Evolutionary conservation across 306 rosid species (phyloP), one percentile per base, ranked within the genome.

Genomic region (Citrullus mucosospermus): DNA sequence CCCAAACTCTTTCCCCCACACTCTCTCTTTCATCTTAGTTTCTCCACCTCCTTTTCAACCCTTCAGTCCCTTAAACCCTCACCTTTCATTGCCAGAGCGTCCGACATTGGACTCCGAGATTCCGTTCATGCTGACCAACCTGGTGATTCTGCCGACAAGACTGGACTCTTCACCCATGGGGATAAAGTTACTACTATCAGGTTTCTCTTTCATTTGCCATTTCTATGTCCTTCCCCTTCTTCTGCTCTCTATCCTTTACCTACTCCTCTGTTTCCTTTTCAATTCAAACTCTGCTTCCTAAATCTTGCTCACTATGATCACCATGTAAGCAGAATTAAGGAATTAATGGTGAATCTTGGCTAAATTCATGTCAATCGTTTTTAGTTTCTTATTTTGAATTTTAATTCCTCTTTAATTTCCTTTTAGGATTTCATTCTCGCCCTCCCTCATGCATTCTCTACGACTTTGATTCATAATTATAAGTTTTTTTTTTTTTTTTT

Each of bases 181-280:
- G 99, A 95, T 85, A 92, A 55, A 89, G 99, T 95, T 14, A 54
- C 92, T 88, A 93, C 99, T 82, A 92, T 97, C 79, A 95, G 98
- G 97, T 11, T 39, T 48, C 53, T 48, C 13, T 48, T 48, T 13
- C 54, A 0, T 36, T 36, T 36, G 39, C 39, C 39, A 5, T 36
- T 36, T 36, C 39, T 36, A 36, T 48, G 54, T 5, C 54, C 54
- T 48, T 48, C 54, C 54, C 4, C 17, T 48, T 48, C 16, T 48
- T 48, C 17, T 48, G 54, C 5, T 13, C 54, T 48, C 53, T 48
- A 48, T 13, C 13, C 16, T 48, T 48, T 48, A 48, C 53, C 15
- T 48, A 48, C 16, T 48, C 53, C 53, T n/a, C n/a, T 22, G 77
- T 44, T 70, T 59, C 38, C 36, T 56, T 18, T 56, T 56, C 62